phyloP scores from a whole-genome alignment of 2,329 filamentous ascomycete species.

The Sordariomycetes sp. region DNA sequence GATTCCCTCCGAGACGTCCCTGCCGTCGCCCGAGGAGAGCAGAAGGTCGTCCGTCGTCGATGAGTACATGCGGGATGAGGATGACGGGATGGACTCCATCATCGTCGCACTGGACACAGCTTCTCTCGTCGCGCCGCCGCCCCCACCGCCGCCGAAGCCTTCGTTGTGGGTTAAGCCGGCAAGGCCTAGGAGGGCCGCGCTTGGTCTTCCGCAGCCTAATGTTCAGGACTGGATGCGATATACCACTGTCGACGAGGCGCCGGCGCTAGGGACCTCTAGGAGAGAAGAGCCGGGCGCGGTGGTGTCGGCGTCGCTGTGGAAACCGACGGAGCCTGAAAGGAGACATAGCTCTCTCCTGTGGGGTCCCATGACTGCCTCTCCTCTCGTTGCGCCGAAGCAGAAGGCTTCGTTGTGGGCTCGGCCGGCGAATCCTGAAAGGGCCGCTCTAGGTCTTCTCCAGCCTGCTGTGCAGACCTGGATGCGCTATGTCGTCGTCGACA shows the following conservation, averaged over 20 bases:
- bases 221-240: constrained; percentile 7
- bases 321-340: background rate
- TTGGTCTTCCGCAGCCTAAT: constrained; percentile 3
- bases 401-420: constrained; percentile 1
- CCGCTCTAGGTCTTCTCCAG: constrained; percentile 15
- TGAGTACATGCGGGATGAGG: constrained; percentile 12
- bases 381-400: background rate
- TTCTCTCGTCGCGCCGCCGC: background rate
- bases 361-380: too few species aligned
- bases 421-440: background rate
- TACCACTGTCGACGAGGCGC: background rate
- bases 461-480: constrained; percentile 20
- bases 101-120: constrained; percentile 18
- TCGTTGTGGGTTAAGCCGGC: background rate
- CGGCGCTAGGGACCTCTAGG: background rate
- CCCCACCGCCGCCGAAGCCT: background rate
- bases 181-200: background rate
- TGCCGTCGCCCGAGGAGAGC: constrained; percentile 20
- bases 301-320: constrained; percentile 4
- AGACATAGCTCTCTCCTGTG: too few species aligned
- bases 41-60: background rate
- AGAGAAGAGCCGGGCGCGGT: background rate
- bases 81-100: constrained; percentile 16
- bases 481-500: constrained; percentile 12
- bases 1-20: constrained; percentile 36